Evolutionary conservation across 1,139 yeast genomes (phyloP).

Genomic region (Hanseniaspora uvarum): DNA sequence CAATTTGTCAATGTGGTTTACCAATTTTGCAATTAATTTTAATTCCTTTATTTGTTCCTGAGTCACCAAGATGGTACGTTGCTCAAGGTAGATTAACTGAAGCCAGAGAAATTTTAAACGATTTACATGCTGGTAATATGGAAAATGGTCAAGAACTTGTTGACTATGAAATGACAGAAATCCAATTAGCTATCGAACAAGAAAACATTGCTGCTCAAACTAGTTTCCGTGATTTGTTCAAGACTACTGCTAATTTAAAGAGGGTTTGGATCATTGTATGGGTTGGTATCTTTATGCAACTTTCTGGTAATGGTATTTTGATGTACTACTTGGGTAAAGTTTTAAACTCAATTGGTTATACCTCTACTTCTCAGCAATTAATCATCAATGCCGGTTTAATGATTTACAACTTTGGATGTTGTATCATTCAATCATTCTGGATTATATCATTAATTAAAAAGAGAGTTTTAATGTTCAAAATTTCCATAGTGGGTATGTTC

Average conservation of each 20-base stretch:
- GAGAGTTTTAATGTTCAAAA: conserved; percentile 28
- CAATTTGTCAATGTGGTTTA: conserved; percentile 34
- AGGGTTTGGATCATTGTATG: conserved; percentile 36
- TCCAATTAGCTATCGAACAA: conserved; percentile 25
- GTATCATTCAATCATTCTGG: conserved; percentile 18
- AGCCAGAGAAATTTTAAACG: conserved; percentile 34
- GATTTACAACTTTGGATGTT: conserved; percentile 23
- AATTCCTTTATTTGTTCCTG: conserved; percentile 13
- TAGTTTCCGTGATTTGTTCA: conserved; percentile 35
- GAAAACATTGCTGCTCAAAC: conserved; percentile 22
- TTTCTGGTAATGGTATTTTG: conserved; percentile 44
- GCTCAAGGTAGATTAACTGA: conserved; percentile 33
- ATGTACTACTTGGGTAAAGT: conserved; percentile 43
- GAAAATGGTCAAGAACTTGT: conserved; percentile 33
- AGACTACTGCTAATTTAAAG: conserved; percentile 34
- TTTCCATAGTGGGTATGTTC: conserved; percentile 29
- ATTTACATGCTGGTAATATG: conserved; percentile 36
- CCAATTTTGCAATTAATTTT: conserved; percentile 31
- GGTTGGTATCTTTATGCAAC: conserved; percentile 37
- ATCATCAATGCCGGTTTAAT: conserved; percentile 35
- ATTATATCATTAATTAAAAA: conserved; percentile 30
- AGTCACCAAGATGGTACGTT: conserved; percentile 35
- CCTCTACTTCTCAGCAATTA: conserved; percentile 36
- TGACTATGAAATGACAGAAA: conserved; percentile 40
- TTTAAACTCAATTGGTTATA: conserved; percentile 42